These are phyloP conservation scores for Syncephalis fuscata DNA, from an alignment of 371 early-diverging fungal genomes.

Conservation along the genomic window DNA sequence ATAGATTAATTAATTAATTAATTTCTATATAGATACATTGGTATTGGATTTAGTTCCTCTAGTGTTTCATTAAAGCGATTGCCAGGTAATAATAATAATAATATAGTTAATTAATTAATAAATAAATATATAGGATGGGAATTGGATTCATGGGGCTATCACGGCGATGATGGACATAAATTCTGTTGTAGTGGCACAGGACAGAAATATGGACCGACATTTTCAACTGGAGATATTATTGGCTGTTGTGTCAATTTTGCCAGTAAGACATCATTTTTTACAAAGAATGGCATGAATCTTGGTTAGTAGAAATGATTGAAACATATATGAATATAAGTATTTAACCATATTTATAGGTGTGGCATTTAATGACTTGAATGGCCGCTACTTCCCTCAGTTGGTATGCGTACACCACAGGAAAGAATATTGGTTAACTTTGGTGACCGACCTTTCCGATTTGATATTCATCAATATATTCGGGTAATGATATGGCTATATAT, in stretches of 20 bases:
- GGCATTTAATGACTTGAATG: constrained; percentile 25
- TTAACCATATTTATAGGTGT: constrained; percentile 19
- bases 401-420: constrained; percentile 81
- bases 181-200: constrained; percentile 68
- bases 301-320: constrained; percentile 19
- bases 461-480: constrained; percentile 63
- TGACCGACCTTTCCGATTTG: constrained; percentile 58
- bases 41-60: constrained; percentile 60
- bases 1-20: not conserved
- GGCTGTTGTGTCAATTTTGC: constrained; percentile 85
- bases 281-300: constrained; percentile 77
- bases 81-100: constrained; percentile 37
- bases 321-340: not conserved
- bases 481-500: constrained; percentile 12
- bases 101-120: not conserved
- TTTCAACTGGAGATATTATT: constrained; percentile 75
- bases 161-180: constrained; percentile 78
- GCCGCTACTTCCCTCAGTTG: constrained; percentile 68
- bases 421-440: constrained; percentile 85
- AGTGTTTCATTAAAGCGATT: constrained; percentile 38
- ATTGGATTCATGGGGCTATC: constrained; percentile 67
- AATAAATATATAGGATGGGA: constrained; percentile 49
- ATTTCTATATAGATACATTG: constrained; percentile 41
- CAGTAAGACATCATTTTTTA: constrained; percentile 61
- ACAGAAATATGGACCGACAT: constrained; percentile 74